phyloP scores from a whole-genome alignment of 2,329 filamentous ascomycete genomes.

The Neopestalotiopsis clavispora region DNA sequence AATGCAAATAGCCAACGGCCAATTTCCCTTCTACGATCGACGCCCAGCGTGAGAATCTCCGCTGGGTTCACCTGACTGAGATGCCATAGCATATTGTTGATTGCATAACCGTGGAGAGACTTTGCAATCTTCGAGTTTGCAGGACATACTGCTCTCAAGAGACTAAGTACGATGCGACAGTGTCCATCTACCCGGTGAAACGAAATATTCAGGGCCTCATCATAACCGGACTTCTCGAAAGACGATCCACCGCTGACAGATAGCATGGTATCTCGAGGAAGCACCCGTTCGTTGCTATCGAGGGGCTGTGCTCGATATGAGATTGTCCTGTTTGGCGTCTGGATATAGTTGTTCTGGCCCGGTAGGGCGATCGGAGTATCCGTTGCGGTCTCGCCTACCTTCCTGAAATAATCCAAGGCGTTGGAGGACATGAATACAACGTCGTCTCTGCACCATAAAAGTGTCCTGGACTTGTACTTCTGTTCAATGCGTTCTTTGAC shows the following conservation, averaged over 20 bases:
- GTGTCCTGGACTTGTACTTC: not conserved
- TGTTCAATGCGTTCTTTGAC: not conserved
- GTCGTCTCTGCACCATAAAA: not conserved
- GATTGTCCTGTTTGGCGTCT: not conserved
- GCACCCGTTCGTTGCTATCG: not conserved
- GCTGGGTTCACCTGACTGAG: not conserved
- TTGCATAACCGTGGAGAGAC: not conserved
- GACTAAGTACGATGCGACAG: not conserved
- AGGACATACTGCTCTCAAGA: not conserved
- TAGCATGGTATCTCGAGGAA: not conserved
- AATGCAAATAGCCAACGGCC: not conserved
- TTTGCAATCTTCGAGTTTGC: not conserved
- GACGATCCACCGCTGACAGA: not conserved
- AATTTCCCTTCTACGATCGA: not conserved
- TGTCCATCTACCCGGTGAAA: not conserved
- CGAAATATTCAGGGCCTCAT: not conserved
- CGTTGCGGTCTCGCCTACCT: not conserved
- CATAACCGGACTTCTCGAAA: not conserved
- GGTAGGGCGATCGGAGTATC: not conserved
- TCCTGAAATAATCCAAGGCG: not conserved
- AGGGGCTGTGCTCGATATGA: not conserved
- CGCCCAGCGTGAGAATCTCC: not conserved
- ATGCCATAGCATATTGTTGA: not conserved
- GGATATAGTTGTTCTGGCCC: not conserved
- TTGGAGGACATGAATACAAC: not conserved